Conservation (phyloP, 257 asterid genomes). For the Lavandula angustifolia region DNA sequence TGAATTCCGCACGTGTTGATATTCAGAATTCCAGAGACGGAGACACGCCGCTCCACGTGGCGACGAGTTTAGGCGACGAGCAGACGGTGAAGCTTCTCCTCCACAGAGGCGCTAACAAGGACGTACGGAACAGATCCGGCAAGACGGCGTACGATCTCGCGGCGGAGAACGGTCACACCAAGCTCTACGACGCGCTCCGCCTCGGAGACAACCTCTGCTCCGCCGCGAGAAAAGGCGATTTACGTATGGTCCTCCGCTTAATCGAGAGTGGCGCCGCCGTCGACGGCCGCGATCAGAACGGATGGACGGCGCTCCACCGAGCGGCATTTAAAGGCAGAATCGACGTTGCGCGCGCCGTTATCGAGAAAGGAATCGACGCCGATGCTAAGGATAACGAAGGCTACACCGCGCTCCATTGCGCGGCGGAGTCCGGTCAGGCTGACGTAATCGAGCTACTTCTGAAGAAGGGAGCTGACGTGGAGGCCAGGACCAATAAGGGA, state of each 20-base stretch:
- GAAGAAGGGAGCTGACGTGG: conserved; percentile 72
- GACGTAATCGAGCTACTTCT: conserved; percentile 65
- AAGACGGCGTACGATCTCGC: conserved; percentile 75
- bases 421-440: conserved; percentile 64
- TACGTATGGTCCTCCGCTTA: conserved; percentile 54
- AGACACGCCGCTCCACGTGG: conserved; percentile 66
- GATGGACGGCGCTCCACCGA: conserved; percentile 77
- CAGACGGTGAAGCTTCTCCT: conserved; percentile 61
- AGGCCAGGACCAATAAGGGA: conserved; percentile 62
- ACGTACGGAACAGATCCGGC: conserved; percentile 52
- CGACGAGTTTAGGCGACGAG: conserved; percentile 61
- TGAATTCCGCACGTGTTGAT: conserved; percentile 45
- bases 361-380: conserved; percentile 60
- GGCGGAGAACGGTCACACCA: conserved; percentile 63
- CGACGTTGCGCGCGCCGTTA: conserved; percentile 49
- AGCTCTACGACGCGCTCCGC: conserved; percentile 63
- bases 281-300: conserved; percentile 69
- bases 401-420: conserved; percentile 71
- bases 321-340: conserved; percentile 66
- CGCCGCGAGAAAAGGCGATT: conserved; percentile 70
- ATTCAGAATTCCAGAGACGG: conserved; percentile 39
- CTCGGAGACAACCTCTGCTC: conserved; percentile 59
- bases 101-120: conserved; percentile 69
- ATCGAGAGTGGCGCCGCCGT: conserved; percentile 64
- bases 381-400: conserved; percentile 69